These are phyloP conservation scores for Fonsecaea pugnacius DNA, from an alignment of 2,329 filamentous ascomycete genomes.

Conservation along the genomic window DNA sequence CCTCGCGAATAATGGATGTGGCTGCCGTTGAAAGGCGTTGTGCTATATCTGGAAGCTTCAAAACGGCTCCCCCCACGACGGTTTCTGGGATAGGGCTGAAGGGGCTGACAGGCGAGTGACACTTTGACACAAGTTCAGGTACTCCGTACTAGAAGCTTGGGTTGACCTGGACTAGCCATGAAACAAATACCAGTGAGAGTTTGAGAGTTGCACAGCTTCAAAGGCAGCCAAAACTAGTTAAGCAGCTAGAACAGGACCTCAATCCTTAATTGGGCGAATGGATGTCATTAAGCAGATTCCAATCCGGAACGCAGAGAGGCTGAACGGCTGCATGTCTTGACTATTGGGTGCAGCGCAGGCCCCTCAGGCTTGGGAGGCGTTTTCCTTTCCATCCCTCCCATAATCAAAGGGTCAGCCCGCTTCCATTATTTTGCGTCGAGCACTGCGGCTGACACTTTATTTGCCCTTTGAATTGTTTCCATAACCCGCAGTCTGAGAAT, in stretches of 20 bases:
- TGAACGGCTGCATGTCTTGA: constrained; percentile 16
- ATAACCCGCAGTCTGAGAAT: constrained; percentile 15
- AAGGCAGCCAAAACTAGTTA: constrained; percentile 6
- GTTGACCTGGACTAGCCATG: background rate
- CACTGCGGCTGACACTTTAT: constrained; percentile 17
- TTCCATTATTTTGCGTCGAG: constrained; percentile 9
- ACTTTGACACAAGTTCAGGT: constrained; percentile 2
- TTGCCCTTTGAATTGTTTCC: constrained; percentile 11
- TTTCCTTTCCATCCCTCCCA: constrained; percentile 5
- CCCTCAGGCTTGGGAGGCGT: constrained; percentile 7
- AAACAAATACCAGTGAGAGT: constrained; percentile 3
- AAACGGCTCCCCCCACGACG: constrained; percentile 8
- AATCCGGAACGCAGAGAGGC: constrained; percentile 7
- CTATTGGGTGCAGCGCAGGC: constrained; percentile 1
- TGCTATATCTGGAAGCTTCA: constrained; percentile 18
- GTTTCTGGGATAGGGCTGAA: constrained; percentile 7
- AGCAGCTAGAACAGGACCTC: constrained; percentile 8
- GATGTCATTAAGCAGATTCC: constrained; percentile 10
- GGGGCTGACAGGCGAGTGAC: constrained; percentile 13
- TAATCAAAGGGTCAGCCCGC: constrained; percentile 21
- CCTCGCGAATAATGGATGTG: background rate
- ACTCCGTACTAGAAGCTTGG: background rate
- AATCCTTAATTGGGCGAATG: constrained; percentile 5
- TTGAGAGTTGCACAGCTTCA: constrained; percentile 1
- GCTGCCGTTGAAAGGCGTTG: constrained; percentile 3